Percentiles rank a stretch among this genome's conserved stretches.
Conservation (phyloP, 306 rosid species). For the Senna tora region DNA sequence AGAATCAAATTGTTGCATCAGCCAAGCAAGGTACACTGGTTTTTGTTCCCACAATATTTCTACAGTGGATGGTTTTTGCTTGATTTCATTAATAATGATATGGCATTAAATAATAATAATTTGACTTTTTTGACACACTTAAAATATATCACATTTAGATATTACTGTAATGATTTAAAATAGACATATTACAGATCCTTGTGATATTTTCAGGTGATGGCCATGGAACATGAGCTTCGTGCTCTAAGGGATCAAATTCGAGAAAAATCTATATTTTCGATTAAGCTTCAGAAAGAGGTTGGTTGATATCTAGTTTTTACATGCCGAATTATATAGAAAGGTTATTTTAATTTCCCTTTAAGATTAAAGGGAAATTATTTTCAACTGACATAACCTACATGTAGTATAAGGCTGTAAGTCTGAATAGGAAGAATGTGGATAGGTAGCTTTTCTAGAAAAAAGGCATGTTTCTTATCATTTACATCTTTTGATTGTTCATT, state of each 20-base stretch:
- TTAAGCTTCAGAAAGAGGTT: slow-evolving; percentile 94
- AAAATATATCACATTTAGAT: slow-evolving; percentile 12
- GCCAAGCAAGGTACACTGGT: slow-evolving; percentile 79
- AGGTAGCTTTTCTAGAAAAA: not conserved
- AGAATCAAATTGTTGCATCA: slow-evolving; percentile 90
- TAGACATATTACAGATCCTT: slow-evolving; percentile 14
- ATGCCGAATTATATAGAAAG: slow-evolving; percentile 6
- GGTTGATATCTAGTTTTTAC: slow-evolving; percentile 40
- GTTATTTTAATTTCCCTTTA: not conserved
- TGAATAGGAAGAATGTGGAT: not conserved
- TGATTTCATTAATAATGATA: slow-evolving; percentile 26
- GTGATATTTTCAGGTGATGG: slow-evolving; percentile 69
- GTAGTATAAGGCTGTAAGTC: slow-evolving; percentile 1
- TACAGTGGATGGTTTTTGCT: not conserved
- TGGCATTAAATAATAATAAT: slow-evolving; percentile 2
- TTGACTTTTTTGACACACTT: not conserved
- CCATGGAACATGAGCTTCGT: slow-evolving; percentile 91
- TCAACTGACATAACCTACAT: slow-evolving; percentile 4
- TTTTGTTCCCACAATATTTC: slow-evolving; percentile 27
- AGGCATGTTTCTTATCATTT: not conserved
- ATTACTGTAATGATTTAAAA: slow-evolving; percentile 26
- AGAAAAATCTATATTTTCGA: slow-evolving; percentile 75
- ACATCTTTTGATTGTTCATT: not conserved
- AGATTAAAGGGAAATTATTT: slow-evolving; percentile 13
- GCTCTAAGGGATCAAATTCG: slow-evolving; percentile 85